Evolutionary conservation across 768 basidiomycete species (phyloP).

Genomic region (Leccinum olivaceopallidum): DNA sequence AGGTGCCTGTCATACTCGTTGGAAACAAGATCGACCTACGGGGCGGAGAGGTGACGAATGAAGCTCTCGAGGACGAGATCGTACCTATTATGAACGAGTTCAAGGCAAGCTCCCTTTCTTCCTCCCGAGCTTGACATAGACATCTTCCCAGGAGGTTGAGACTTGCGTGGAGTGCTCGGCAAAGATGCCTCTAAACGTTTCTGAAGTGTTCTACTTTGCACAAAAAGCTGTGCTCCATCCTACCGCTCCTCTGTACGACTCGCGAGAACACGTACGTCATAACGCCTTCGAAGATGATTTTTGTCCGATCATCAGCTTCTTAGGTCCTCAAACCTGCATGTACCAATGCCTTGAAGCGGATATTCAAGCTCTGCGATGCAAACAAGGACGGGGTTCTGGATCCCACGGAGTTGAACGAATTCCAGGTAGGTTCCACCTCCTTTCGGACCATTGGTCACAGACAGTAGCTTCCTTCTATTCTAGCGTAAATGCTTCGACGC

Average conservation of each 20-base stretch:
- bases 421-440: slow-evolving; percentile 62
- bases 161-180: slow-evolving; percentile 99
- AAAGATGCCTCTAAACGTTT: slow-evolving; percentile 85
- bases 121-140: slow-evolving; percentile 8
- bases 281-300: slow-evolving; percentile 1
- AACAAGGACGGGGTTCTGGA: slow-evolving; percentile 95
- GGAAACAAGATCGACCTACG: slow-evolving; percentile 98
- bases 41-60: slow-evolving; percentile 91
- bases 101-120: slow-evolving; percentile 59
- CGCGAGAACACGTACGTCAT: slow-evolving; percentile 83
- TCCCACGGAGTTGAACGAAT: slow-evolving; percentile 90
- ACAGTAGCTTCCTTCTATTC: not conserved
- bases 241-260: slow-evolving; percentile 95
- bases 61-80: slow-evolving; percentile 93
- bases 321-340: slow-evolving; percentile 94
- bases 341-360: slow-evolving; percentile 80
- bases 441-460: not conserved
- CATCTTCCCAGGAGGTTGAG: slow-evolving; percentile 80
- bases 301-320: slow-evolving; percentile 10
- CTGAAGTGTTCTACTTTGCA: slow-evolving; percentile 97
- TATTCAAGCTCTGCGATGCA: slow-evolving; percentile 95
- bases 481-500: slow-evolving; percentile 95
- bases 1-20: slow-evolving; percentile 96
- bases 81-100: slow-evolving; percentile 98
- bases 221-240: slow-evolving; percentile 98